Evolutionary conservation across 2,329 filamentous ascomycete species (phyloP).

Genomic region (Cladophialophora chaetospira): DNA sequence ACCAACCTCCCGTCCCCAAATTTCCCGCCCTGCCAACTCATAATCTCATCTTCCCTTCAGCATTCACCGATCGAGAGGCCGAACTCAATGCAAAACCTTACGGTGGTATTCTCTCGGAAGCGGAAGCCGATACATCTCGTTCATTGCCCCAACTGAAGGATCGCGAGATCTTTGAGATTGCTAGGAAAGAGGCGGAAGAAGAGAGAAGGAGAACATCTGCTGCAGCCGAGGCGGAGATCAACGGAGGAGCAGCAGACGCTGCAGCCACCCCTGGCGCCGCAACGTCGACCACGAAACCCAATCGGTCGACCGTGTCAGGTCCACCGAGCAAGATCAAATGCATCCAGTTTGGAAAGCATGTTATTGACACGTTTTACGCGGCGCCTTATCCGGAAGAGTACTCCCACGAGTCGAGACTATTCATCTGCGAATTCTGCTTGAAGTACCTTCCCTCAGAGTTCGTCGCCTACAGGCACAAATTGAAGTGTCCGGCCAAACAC

Average conservation of each 20-base stretch:
- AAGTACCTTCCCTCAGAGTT: slow-evolving; percentile 99
- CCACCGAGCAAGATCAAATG: slow-evolving; percentile 97
- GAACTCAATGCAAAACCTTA: slow-evolving; percentile 92
- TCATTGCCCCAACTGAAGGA: slow-evolving; percentile 81
- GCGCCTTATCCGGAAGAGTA: slow-evolving; percentile 98
- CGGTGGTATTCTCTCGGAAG: slow-evolving; percentile 85
- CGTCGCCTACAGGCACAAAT: slow-evolving; percentile 95
- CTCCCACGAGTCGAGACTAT: slow-evolving; percentile 92
- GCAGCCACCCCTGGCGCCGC: slow-evolving; percentile 50
- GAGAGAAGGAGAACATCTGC: slow-evolving; percentile 69
- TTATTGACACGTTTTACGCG: slow-evolving; percentile 99
- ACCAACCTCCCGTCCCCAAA: slow-evolving; percentile 50
- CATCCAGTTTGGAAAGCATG: slow-evolving; percentile 95
- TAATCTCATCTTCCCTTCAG: slow-evolving; percentile 54
- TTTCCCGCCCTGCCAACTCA: slow-evolving; percentile 34
- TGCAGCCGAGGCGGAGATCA: slow-evolving; percentile 56
- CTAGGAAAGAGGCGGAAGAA: slow-evolving; percentile 86
- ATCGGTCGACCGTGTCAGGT: slow-evolving; percentile 71
- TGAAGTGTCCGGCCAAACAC: slow-evolving; percentile 94
- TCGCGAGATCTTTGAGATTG: slow-evolving; percentile 82
- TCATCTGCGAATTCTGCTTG: slow-evolving; percentile 98
- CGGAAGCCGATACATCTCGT: slow-evolving; percentile 86
- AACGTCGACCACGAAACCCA: slow-evolving; percentile 52
- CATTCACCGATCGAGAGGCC: slow-evolving; percentile 80
- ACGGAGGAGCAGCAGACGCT: slow-evolving; percentile 58